Percentiles rank a stretch among this genome's conserved stretches.
Conservation (phyloP, 352 stramenopile genomes). For the Achlya hypogyna region DNA sequence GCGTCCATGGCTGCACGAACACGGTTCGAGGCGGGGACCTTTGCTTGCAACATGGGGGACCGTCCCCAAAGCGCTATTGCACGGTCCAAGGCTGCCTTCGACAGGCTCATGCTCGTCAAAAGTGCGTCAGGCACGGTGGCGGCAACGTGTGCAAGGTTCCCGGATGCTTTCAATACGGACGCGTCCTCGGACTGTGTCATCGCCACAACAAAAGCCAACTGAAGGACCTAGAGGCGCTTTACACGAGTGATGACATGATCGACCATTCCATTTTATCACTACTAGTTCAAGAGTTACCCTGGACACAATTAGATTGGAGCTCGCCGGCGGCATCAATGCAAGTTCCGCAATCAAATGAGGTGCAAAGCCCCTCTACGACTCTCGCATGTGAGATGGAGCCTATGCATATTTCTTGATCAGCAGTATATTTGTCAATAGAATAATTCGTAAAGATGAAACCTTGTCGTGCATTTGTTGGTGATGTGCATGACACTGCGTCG, state of each 20-base stretch:
- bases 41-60: conserved; percentile 8
- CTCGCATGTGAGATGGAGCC: neutral
- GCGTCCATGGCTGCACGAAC: conserved; percentile 8
- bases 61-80: conserved; percentile 14
- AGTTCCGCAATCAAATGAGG: no score
- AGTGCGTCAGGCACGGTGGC: conserved; percentile 17
- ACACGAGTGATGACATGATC: conserved; percentile 3
- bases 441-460: neutral
- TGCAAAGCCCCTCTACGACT: neutral
- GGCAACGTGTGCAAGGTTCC: conserved; percentile 11
- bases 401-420: neutral
- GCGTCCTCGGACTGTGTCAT: conserved; percentile 6
- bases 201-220: conserved; percentile 14
- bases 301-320: neutral
- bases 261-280: neutral
- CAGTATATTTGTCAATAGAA: neutral
- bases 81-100: conserved; percentile 13
- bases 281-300: neutral
- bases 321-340: neutral
- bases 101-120: conserved; percentile 18
- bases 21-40: conserved; percentile 5
- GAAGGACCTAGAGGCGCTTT: neutral
- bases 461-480: no score
- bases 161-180: conserved; percentile 13
- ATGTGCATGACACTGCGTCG: no score